A percentile compares a stretch with the other conserved stretches of the same genome.
phyloP scores from a whole-genome alignment of 2,329 filamentous ascomycete species.

The Botrytis cinerea region DNA sequence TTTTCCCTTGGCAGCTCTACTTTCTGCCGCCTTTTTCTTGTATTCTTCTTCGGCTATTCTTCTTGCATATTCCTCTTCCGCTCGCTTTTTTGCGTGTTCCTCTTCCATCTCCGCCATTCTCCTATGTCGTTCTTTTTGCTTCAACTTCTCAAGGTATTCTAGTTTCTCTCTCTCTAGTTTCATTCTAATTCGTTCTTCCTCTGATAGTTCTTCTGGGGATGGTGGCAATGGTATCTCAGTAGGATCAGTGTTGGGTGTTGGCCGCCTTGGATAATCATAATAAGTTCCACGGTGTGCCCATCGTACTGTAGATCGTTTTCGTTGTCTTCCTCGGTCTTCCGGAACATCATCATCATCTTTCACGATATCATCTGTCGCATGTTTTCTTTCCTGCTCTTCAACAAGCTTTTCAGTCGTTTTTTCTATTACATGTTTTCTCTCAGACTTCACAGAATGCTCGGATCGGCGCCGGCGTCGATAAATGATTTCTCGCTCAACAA shows the following conservation, averaged over 20 bases:
- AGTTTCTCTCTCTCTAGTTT: not conserved
- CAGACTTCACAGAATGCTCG: too few species aligned
- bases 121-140: not conserved
- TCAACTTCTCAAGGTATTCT: not conserved
- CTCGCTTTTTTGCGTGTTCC: not conserved
- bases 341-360: not conserved
- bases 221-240: not conserved
- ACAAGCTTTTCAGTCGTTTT: not conserved
- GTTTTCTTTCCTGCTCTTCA: not conserved
- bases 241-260: not conserved
- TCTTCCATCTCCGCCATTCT: not conserved
- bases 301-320: not conserved
- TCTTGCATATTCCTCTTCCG: not conserved
- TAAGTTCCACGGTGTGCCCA: not conserved
- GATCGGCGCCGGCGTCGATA: not conserved
- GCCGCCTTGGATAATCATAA: not conserved
- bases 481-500: not conserved
- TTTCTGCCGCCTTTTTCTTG: not conserved
- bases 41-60: not conserved
- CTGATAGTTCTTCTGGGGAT: not conserved
- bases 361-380: not conserved
- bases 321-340: slow-evolving; percentile 3
- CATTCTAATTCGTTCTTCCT: not conserved
- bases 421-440: not conserved
- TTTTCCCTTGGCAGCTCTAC: slow-evolving; percentile 8